A percentile compares a stretch with the other conserved stretches of the same genome.
These are phyloP conservation scores for Reutealis trisperma DNA, from an alignment of 345 rosid genomes.

Conservation along the genomic window DNA sequence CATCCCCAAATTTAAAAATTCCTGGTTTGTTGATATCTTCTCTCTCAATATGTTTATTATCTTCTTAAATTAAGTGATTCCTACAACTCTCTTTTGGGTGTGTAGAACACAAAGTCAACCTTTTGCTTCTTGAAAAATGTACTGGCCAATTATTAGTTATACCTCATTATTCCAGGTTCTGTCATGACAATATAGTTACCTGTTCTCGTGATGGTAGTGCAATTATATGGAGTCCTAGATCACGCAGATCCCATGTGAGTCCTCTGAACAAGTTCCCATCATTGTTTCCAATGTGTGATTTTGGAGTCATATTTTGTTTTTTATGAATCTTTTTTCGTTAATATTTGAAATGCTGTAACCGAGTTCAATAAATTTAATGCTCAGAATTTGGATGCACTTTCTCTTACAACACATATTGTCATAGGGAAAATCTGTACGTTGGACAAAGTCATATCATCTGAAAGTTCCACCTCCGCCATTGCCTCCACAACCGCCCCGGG, in stretches of 20 bases:
- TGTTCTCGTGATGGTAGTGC: constrained; percentile 99
- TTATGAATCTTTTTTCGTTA: background rate
- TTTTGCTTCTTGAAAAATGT: constrained; percentile 2
- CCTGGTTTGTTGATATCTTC: constrained; percentile 53
- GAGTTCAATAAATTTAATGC: background rate
- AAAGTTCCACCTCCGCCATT: constrained; percentile 98
- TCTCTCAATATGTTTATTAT: background rate
- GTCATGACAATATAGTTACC: constrained; percentile 91
- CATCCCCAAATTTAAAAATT: constrained; percentile 79
- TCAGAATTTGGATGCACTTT: constrained; percentile 1
- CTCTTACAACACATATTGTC: constrained; percentile 7
- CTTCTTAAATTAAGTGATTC: background rate
- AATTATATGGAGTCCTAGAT: constrained; percentile 93
- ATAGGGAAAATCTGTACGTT: constrained; percentile 80
- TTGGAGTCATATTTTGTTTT: constrained; percentile 14
- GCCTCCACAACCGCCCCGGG: constrained; percentile 92
- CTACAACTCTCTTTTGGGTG: background rate
- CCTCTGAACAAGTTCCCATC: constrained; percentile 5
- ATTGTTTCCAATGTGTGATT: constrained; percentile 7
- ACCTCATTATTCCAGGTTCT: constrained; percentile 56
- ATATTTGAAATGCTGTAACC: constrained; percentile 10
- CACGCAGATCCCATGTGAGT: constrained; percentile 90
- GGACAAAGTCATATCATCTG: constrained; percentile 89
- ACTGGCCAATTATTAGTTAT: background rate
- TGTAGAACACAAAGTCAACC: background rate